Evolutionary conservation across 2,329 filamentous ascomycete species (phyloP), one percentile per base, ranked within the genome.

Genomic region (Anisogramma anomala): DNA sequence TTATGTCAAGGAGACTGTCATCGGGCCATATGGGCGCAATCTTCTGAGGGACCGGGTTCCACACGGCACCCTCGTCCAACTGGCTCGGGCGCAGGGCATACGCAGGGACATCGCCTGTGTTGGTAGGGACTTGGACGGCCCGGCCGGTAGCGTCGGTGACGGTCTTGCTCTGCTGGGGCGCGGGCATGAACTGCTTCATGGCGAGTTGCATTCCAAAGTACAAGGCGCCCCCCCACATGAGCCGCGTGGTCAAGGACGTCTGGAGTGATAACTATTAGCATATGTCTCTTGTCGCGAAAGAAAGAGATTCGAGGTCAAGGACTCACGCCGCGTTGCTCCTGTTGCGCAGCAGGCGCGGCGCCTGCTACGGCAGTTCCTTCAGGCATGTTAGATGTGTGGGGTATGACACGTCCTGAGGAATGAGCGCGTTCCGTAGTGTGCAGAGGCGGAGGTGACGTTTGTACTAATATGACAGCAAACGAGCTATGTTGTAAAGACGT

Each of bases 1-100:
- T 69, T 52, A 98, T 77, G 60, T 98, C 91, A 51, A 98, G 62
- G 45, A 75, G 67, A 53, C 77, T 84, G 57, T 91, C 77, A 35
- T 73, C 66, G 2, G 84, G 78, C 91, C 91, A 98, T 55, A 96
- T 86, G 17, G 91, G 88, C 27, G 83, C 83, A 47, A 95, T 69
- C 42, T 71, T 72, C 50, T 79, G 71, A 1, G 87, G 86, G 14
- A 85, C 63, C 1, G 63, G 59, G 52, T 71, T 82, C 58, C 79
- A 81, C 37, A 69, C 62, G 17, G 78, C 79, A 50, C 74, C 76
- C 46, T 76, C 68, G 62, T 78, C 59, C 55, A 79, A 64, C 45
- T 61, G 57, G 46, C 67, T 60, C n/a, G 82, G 79, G 38, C 82
- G 74, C 46, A 79, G 66, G 40, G 69, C 66, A 56, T 78, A 87